phyloP scores from a whole-genome alignment of 2,329 filamentous ascomycete genomes.

The Helminthosporium solani region DNA sequence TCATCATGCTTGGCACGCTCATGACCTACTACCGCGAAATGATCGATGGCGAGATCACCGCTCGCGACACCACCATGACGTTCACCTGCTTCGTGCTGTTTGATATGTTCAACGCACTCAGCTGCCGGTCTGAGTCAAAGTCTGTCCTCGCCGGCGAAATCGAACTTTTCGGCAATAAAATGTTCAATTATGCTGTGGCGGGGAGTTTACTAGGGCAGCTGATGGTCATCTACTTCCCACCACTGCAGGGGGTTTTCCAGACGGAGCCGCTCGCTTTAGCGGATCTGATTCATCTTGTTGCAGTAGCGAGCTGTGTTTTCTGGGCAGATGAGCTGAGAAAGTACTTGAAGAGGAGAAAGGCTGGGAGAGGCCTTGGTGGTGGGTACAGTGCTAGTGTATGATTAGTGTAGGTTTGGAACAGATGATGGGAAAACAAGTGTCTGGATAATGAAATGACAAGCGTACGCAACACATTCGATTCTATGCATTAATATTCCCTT shows the following conservation, averaged over 20 bases:
- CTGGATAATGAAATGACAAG: no score
- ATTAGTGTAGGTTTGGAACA: slow-evolving; percentile 14
- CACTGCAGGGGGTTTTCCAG: slow-evolving; percentile 92
- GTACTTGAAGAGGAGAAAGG: slow-evolving; percentile 53
- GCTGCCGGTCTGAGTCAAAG: slow-evolving; percentile 88
- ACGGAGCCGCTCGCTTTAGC: slow-evolving; percentile 77
- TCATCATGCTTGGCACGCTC: slow-evolving; percentile 93
- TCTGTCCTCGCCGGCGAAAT: slow-evolving; percentile 84
- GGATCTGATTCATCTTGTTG: slow-evolving; percentile 72
- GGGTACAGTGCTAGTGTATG: slow-evolving; percentile 45
- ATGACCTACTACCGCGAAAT: slow-evolving; percentile 91
- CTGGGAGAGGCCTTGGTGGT: slow-evolving; percentile 29
- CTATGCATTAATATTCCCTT: no score
- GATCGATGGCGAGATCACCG: slow-evolving; percentile 78
- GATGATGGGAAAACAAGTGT: background rate
- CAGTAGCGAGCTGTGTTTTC: slow-evolving; percentile 85
- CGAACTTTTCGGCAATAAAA: slow-evolving; percentile 77
- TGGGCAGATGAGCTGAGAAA: slow-evolving; percentile 93
- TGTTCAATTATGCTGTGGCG: slow-evolving; percentile 95
- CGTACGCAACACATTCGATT: no score
- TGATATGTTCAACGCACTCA: slow-evolving; percentile 98
- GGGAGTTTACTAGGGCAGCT: slow-evolving; percentile 83
- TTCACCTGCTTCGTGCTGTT: slow-evolving; percentile 99
- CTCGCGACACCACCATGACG: slow-evolving; percentile 97
- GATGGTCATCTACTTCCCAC: slow-evolving; percentile 91